phyloP scores from a whole-genome alignment of 139 green algal species.

The Chlamydomonas sphaeroides region DNA sequence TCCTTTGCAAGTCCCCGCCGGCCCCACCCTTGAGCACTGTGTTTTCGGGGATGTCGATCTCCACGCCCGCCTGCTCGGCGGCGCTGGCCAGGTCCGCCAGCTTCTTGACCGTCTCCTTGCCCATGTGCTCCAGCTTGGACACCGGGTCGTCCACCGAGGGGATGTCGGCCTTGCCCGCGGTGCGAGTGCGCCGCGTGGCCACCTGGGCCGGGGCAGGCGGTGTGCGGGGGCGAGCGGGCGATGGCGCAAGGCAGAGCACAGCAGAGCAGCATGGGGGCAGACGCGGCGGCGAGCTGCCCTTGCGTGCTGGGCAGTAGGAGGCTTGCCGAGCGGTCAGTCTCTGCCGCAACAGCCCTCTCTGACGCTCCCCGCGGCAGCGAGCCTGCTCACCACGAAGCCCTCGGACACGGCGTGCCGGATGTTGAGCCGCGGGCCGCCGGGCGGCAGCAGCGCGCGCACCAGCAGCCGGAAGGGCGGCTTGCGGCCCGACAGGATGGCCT shows the following conservation, averaged over 20 bases:
- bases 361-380: no score
- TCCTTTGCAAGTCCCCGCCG: not conserved
- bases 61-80: slow-evolving; percentile 65
- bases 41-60: slow-evolving; percentile 79
- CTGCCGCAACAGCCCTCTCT: no score
- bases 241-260: no score
- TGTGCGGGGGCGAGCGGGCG: no score
- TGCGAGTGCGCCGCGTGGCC: slow-evolving; percentile 79
- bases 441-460: slow-evolving; percentile 63
- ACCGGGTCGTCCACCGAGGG: slow-evolving; percentile 89
- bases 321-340: no score
- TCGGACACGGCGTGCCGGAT: slow-evolving; percentile 81
- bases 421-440: slow-evolving; percentile 21
- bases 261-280: no score
- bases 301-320: no score
- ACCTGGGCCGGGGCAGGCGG: slow-evolving; percentile 45
- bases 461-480: slow-evolving; percentile 92
- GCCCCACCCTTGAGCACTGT: slow-evolving; percentile 48
- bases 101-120: slow-evolving; percentile 93
- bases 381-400: slow-evolving; percentile 87
- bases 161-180: slow-evolving; percentile 89
- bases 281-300: no score
- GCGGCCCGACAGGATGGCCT: slow-evolving; percentile 86
- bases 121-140: slow-evolving; percentile 93
- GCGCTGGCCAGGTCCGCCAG: slow-evolving; percentile 77